phyloP scores from a whole-genome alignment of 2,329 filamentous ascomycete genomes.

The Calonectria hongkongensis region DNA sequence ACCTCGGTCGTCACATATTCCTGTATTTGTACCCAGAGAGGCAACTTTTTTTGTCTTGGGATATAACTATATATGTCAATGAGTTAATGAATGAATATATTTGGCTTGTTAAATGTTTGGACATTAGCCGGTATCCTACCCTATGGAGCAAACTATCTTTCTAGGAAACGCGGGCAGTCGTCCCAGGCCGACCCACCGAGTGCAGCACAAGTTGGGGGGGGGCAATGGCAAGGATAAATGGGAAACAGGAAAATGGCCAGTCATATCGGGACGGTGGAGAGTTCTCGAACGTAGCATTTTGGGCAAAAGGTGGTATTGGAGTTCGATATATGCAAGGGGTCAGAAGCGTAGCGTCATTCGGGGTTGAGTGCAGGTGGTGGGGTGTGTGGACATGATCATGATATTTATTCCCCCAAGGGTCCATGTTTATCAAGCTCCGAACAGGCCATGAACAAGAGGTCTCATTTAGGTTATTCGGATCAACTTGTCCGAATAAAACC shows the following conservation, averaged over 20 bases:
- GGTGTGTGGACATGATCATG: slow-evolving; percentile 8
- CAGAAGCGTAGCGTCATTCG: too few relatives aligned
- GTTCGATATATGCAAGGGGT: not conserved
- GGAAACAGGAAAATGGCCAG: not conserved
- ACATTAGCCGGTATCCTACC: not conserved
- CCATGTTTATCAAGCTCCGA: not conserved
- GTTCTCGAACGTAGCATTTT: not conserved
- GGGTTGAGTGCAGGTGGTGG: too few relatives aligned
- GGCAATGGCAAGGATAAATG: not conserved
- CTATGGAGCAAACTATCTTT: not conserved
- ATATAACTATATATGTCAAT: not conserved
- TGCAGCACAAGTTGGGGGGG: not conserved
- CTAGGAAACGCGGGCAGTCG: not conserved
- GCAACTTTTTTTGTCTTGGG: not conserved
- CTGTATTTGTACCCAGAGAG: slow-evolving; percentile 13
- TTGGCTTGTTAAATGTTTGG: not conserved
- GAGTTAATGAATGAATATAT: slow-evolving; percentile 1
- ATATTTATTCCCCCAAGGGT: slow-evolving; percentile 7
- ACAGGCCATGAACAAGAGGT: slow-evolving; percentile 3
- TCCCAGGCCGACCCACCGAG: not conserved
- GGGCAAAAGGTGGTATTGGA: not conserved
- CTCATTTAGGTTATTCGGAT: slow-evolving; percentile 31
- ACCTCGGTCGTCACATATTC: slow-evolving; percentile 4
- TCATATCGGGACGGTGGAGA: slow-evolving; percentile 1
- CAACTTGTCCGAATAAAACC: slow-evolving; percentile 27